phyloP scores from a whole-genome alignment of 441 rosid species.

The Corymbia citriodora region DNA sequence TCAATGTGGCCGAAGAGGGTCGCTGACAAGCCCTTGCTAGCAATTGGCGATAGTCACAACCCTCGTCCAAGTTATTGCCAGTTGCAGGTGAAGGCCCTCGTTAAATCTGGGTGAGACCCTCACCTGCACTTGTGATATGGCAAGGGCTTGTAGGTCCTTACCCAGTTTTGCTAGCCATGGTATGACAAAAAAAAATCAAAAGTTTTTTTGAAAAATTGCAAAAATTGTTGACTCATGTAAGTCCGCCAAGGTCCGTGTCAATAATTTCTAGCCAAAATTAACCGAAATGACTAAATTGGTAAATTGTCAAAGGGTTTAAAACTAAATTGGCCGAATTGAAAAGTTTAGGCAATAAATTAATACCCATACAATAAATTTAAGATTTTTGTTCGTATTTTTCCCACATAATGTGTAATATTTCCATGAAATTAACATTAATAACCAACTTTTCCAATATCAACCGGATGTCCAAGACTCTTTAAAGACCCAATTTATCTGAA shows the following conservation, averaged over 20 bases:
- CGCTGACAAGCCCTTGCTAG: rapidly evolving
- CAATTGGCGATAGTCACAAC: rapidly evolving
- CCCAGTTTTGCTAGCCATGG: no score
- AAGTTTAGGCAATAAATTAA: no score
- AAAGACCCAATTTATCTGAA: not conserved
- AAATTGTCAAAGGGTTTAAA: rapidly evolving
- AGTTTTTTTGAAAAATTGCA: no score
- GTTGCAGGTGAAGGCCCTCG: rapidly evolving
- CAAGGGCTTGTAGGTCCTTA: no score
- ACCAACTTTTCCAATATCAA: not conserved
- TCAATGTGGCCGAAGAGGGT: no score
- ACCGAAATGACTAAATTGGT: rapidly evolving
- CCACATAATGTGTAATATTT: no score
- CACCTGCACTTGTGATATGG: rapidly evolving
- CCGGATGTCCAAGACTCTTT: not conserved
- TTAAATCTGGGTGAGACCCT: no score
- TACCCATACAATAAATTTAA: no score
- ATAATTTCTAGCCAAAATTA: rapidly evolving
- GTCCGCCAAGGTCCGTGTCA: rapidly evolving
- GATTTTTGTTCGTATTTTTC: rapidly evolving
- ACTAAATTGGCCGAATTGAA: no score
- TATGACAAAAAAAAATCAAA: no score
- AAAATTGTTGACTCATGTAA: rapidly evolving
- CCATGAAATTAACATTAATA: not conserved
- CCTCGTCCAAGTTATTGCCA: no score